phyloP scores from a whole-genome alignment of 192 early-diverging fungal species.

The Coemansia erecta region DNA sequence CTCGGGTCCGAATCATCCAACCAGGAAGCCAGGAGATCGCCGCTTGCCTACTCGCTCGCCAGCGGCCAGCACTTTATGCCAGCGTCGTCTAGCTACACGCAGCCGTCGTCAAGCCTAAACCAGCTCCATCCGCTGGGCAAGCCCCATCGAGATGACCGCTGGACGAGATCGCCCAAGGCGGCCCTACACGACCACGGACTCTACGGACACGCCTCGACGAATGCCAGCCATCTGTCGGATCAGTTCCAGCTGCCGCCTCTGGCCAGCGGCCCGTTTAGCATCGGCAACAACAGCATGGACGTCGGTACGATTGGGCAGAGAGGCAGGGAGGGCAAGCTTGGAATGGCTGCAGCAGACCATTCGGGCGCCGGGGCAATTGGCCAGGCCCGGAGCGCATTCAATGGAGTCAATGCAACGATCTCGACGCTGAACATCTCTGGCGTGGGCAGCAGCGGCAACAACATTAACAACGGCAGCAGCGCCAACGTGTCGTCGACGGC shows the following conservation, averaged over 20 bases:
- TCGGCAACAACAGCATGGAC: conserved; percentile 14
- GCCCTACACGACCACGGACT: conserved; percentile 7
- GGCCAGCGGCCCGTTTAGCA: conserved; percentile 6
- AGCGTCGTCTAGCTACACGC: not conserved
- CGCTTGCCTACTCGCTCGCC: conserved; percentile 14
- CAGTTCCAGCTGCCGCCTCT: conserved; percentile 7
- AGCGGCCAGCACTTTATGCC: conserved; percentile 3
- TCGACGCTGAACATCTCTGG: conserved; percentile 6
- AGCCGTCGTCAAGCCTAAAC: conserved; percentile 18
- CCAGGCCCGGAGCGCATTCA: conserved; percentile 14
- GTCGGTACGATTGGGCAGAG: conserved; percentile 35
- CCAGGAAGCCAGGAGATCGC: conserved; percentile 10
- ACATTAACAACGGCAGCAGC: conserved; percentile 16
- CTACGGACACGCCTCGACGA: no score
- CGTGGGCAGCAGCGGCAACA: not conserved
- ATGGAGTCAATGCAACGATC: conserved; percentile 14
- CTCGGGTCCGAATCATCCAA: conserved; percentile 7
- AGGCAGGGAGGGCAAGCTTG: not conserved
- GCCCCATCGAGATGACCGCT: conserved; percentile 11
- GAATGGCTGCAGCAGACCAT: not conserved
- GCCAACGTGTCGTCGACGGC: conserved; percentile 35
- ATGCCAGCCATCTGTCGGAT: not conserved
- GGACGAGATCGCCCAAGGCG: conserved; percentile 16
- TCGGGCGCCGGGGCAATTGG: conserved; percentile 2
- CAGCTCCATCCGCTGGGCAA: conserved; percentile 4